These are phyloP conservation scores for Pichia deserticola DNA, from an alignment of 805 yeast genomes.

Conservation along the genomic window DNA sequence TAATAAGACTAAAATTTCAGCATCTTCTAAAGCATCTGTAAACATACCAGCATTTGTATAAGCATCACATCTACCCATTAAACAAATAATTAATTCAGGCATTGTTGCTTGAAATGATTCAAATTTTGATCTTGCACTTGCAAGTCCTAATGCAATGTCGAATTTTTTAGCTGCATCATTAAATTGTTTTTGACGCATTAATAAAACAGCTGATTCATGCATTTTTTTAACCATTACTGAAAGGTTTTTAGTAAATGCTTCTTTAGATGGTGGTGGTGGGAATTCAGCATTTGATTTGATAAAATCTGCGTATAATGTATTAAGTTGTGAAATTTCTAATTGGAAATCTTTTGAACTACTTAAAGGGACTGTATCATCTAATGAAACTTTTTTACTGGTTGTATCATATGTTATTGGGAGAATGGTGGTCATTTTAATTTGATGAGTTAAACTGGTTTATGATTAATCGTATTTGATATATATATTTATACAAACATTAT, in stretches of 20 bases:
- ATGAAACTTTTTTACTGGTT: conserved; percentile 22
- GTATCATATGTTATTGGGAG: conserved; percentile 28
- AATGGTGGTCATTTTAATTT: conserved; percentile 1
- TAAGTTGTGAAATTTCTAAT: conserved; percentile 29
- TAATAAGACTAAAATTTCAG: conserved; percentile 55
- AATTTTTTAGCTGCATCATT: conserved; percentile 59
- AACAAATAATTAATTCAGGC: conserved; percentile 57
- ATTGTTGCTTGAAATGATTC: conserved; percentile 67
- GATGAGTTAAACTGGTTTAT: too few relatives aligned
- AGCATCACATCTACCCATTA: conserved; percentile 69
- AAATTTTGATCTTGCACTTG: conserved; percentile 60
- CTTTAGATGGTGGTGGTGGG: conserved; percentile 47
- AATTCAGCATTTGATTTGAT: conserved; percentile 40
- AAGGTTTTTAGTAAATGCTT: conserved; percentile 48
- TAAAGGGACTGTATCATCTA: conserved; percentile 17
- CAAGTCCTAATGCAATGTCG: conserved; percentile 59
- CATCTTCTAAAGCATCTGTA: conserved; percentile 58
- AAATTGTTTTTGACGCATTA: conserved; percentile 48
- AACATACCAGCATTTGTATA: conserved; percentile 47
- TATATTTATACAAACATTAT: too few relatives aligned
- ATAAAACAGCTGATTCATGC: conserved; percentile 54
- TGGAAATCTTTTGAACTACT: conserved; percentile 18
- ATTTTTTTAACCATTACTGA: conserved; percentile 56
- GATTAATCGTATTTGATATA: too few relatives aligned
- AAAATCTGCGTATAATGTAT: conserved; percentile 33